Evolutionary conservation across 164 flowering plant genomes (phyloP).

Genomic region (Umbellularia californica): DNA sequence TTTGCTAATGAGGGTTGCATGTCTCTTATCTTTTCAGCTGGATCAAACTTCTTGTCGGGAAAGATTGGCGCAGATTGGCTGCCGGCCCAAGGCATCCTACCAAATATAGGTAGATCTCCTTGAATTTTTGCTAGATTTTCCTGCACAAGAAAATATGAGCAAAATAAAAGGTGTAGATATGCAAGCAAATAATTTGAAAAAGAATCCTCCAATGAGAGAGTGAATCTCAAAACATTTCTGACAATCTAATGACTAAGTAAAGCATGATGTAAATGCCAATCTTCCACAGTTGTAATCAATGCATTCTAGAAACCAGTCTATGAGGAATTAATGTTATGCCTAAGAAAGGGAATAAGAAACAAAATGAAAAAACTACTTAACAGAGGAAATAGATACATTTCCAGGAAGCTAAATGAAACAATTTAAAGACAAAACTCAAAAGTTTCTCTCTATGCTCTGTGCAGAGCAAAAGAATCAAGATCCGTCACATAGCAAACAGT

Average conservation of each 20-base stretch:
- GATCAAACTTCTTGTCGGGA: slow-evolving; percentile 46
- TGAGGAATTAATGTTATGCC: too few relatives aligned
- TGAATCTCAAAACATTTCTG: not conserved
- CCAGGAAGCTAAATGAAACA: too few relatives aligned
- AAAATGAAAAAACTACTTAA: too few relatives aligned
- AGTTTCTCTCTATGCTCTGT: too few relatives aligned
- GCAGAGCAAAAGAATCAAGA: not conserved
- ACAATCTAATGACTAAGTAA: not conserved
- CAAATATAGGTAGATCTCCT: slow-evolving; percentile 26
- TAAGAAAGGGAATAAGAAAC: too few relatives aligned
- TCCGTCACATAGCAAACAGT: not conserved
- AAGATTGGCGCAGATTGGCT: slow-evolving; percentile 87
- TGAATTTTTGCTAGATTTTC: slow-evolving; percentile 34
- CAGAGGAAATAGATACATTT: too few relatives aligned
- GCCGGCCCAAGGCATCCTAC: slow-evolving; percentile 29
- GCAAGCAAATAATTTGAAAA: not conserved
- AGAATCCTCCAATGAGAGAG: not conserved
- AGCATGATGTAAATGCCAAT: not conserved
- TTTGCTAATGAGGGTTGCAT: slow-evolving; percentile 40
- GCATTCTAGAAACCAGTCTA: too few relatives aligned
- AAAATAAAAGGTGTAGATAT: not conserved
- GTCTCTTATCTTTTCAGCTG: slow-evolving; percentile 36
- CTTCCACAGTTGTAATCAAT: not conserved
- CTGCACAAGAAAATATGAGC: slow-evolving; percentile 34
- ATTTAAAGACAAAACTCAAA: too few relatives aligned